Percentiles rank a stretch among this genome's conserved stretches.
Evolutionary conservation across 441 rosid genomes (phyloP).

Genomic region (Populus trichocarpa): DNA sequence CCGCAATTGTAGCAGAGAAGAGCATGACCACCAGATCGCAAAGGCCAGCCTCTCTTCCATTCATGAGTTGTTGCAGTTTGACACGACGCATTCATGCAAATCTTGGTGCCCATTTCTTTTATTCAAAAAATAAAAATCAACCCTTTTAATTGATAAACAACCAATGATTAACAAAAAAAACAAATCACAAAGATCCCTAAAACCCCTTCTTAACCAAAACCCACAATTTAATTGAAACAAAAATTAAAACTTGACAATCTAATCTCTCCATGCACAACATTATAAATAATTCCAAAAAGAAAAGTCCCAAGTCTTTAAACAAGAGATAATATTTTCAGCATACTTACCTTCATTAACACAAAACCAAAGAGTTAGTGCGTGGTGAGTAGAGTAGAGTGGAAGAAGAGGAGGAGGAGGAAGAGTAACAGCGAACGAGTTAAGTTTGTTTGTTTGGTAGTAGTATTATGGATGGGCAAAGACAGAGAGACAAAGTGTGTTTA

Average conservation of each 20-base stretch:
- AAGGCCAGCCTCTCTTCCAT: slow-evolving; percentile 90
- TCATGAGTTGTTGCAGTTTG: slow-evolving; percentile 44
- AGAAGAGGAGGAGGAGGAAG: background rate
- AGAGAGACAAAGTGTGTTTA: slow-evolving; percentile 5
- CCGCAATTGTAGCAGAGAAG: slow-evolving; percentile 87
- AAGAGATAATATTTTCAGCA: background rate
- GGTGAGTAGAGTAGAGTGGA: background rate
- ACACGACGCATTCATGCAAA: slow-evolving; percentile 85
- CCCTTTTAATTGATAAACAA: background rate
- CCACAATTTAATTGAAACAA: slow-evolving; percentile 19
- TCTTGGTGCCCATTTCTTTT: slow-evolving; percentile 49
- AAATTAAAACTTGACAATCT: slow-evolving; percentile 16
- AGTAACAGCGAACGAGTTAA: background rate
- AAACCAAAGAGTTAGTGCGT: background rate
- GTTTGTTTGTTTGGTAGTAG: background rate
- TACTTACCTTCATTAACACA: background rate
- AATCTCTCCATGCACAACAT: slow-evolving; percentile 31
- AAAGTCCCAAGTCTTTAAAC: background rate
- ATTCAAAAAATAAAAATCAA: slow-evolving; percentile 6
- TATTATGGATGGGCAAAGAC: background rate
- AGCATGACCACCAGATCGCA: slow-evolving; percentile 80
- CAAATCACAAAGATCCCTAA: slow-evolving; percentile 37
- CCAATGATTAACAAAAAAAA: slow-evolving; percentile 10
- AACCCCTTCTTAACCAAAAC: slow-evolving; percentile 3
- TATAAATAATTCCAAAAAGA: background rate